phyloP scores from a whole-genome alignment of 2,329 filamentous ascomycete genomes.

The Verticillium klebahnii region DNA sequence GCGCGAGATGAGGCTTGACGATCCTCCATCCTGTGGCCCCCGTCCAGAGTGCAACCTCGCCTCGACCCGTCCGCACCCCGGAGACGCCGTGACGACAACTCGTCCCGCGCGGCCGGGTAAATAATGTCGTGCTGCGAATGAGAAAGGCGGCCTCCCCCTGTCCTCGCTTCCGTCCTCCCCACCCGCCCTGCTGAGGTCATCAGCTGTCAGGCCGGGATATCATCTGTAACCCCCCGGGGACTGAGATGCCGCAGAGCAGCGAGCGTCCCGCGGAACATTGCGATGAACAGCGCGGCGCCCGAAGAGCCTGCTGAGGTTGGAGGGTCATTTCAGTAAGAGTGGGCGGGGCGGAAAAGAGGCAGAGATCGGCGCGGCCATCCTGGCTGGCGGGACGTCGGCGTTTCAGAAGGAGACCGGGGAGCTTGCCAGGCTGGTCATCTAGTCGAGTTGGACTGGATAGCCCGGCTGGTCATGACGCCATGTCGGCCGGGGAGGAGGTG shows the following conservation, averaged over 20 bases:
- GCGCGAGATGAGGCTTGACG: not conserved
- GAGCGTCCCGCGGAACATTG: not conserved
- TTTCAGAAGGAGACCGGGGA: constrained; percentile 3
- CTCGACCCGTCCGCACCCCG: not conserved
- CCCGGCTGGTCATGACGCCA: not conserved
- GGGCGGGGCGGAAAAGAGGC: not conserved
- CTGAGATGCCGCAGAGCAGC: not conserved
- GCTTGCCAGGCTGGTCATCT: no score
- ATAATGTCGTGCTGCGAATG: not conserved
- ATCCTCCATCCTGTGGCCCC: not conserved
- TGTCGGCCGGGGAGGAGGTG: not conserved
- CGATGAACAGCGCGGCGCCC: not conserved
- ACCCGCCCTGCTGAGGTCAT: not conserved
- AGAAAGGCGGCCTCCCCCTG: not conserved
- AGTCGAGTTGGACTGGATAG: no score
- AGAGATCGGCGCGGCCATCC: not conserved
- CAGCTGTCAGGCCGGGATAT: not conserved
- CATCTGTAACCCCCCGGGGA: not conserved
- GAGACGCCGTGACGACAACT: not conserved
- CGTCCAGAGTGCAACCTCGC: not conserved
- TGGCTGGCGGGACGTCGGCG: not conserved
- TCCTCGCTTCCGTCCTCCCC: no score
- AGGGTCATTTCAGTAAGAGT: not conserved
- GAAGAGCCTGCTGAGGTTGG: not conserved
- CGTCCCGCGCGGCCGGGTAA: not conserved